A percentile compares a stretch with the other conserved stretches of the same genome.
Evolutionary conservation across 352 stramenopile species (phyloP).

Genomic region (Pythium utonaiense): DNA sequence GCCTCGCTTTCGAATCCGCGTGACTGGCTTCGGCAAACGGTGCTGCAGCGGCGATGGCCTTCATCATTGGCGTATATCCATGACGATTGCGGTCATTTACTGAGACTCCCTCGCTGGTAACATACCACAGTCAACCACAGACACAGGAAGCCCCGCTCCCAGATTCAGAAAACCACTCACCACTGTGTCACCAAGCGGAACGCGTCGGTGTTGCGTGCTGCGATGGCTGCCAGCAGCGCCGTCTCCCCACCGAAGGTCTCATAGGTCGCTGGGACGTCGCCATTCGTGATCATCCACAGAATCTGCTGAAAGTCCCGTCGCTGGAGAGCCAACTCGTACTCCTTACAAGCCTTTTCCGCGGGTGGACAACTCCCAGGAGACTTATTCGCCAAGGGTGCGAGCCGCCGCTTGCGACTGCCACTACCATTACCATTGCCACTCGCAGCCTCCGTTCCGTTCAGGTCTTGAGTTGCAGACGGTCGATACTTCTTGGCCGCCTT

Average conservation of each 20-base stretch:
- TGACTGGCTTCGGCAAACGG: slow-evolving; percentile 19
- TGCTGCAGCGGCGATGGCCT: slow-evolving; percentile 50
- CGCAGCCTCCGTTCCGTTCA: not conserved
- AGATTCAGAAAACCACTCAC: slow-evolving; percentile 19
- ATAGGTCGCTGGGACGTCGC: slow-evolving; percentile 37
- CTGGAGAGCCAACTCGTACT: slow-evolving; percentile 51
- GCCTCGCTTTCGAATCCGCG: not conserved
- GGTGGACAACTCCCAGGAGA: not conserved
- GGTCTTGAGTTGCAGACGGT: not conserved
- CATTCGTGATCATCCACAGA: slow-evolving; percentile 72
- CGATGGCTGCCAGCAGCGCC: slow-evolving; percentile 52
- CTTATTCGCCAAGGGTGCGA: not conserved
- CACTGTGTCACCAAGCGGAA: slow-evolving; percentile 42
- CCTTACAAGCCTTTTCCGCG: slow-evolving; percentile 13
- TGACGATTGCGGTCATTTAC: slow-evolving; percentile 48
- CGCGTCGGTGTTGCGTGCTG: slow-evolving; percentile 37
- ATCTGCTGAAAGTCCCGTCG: slow-evolving; percentile 55
- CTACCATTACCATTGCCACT: not conserved
- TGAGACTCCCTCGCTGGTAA: slow-evolving; percentile 39
- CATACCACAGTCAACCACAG: not conserved
- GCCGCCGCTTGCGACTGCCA: slow-evolving; percentile 7
- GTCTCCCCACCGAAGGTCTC: slow-evolving; percentile 60
- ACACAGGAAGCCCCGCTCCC: not conserved
- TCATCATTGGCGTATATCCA: slow-evolving; percentile 75
- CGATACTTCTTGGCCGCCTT: slow-evolving; percentile 10